Evolutionary conservation across 225 moss, liverwort and hornwort species (phyloP).

Genomic region (Bryoerythrophyllum caledonicum): DNA sequence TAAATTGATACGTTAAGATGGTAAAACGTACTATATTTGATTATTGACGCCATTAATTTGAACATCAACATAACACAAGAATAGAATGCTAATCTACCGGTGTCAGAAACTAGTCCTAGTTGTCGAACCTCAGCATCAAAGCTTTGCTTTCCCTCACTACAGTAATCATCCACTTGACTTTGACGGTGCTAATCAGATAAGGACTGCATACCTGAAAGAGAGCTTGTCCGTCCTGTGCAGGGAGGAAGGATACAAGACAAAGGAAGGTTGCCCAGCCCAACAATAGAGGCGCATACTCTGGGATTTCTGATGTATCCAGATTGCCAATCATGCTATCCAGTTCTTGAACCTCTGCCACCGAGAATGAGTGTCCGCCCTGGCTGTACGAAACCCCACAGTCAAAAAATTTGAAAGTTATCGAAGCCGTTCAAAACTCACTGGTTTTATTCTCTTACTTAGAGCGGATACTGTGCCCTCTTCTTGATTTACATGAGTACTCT

Average conservation of each 20-base stretch:
- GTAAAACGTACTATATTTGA: constrained; percentile 11
- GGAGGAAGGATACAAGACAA: constrained; percentile 79
- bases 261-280: constrained; percentile 94
- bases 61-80: constrained; percentile 25
- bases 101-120: constrained; percentile 8
- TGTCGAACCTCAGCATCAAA: constrained; percentile 15
- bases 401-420: constrained; percentile 8
- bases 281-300: constrained; percentile 81
- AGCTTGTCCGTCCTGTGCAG: constrained; percentile 58
- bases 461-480: not conserved
- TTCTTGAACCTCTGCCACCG: constrained; percentile 76
- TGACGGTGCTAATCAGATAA: constrained; percentile 6
- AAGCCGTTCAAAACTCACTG: constrained; percentile 17
- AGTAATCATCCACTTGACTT: not conserved
- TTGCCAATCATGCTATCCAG: constrained; percentile 67
- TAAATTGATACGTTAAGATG: constrained; percentile 11
- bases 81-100: constrained; percentile 14
- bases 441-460: constrained; percentile 5
- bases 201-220: constrained; percentile 47
- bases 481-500: not conserved
- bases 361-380: constrained; percentile 74
- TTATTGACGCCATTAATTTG: not conserved
- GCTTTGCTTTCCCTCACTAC: constrained; percentile 7
- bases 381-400: constrained; percentile 54
- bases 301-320: constrained; percentile 54